phyloP scores from a whole-genome alignment of 2,329 filamentous ascomycete species.

The Trichoderma gracile region DNA sequence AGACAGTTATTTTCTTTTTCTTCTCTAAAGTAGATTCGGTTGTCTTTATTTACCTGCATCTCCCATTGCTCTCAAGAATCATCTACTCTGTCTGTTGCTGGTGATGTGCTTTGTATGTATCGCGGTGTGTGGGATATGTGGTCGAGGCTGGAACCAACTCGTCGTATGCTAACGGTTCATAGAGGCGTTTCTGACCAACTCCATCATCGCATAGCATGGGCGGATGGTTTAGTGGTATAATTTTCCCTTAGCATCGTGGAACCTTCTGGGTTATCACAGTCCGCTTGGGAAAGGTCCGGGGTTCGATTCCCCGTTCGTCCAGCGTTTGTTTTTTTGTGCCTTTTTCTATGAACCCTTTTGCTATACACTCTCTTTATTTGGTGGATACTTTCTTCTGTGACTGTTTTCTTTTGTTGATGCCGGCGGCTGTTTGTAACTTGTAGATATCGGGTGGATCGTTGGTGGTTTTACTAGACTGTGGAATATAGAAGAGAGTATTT shows the following conservation, averaged over 20 bases:
- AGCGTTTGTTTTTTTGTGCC: background rate
- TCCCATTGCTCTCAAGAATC: constrained; percentile 6
- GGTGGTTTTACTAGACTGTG: background rate
- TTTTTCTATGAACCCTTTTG: background rate
- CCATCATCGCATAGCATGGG: background rate
- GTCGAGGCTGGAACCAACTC: background rate
- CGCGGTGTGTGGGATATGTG: background rate
- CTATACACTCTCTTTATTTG: background rate
- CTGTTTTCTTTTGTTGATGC: background rate
- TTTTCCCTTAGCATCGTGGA: constrained; percentile 26
- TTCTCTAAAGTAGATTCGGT: constrained; percentile 19
- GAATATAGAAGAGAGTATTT: background rate
- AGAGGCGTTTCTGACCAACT: background rate
- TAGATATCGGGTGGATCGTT: background rate
- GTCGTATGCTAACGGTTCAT: background rate
- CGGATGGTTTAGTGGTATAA: constrained; percentile 27
- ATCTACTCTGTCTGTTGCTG: background rate
- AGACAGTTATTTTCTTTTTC: constrained; percentile 20
- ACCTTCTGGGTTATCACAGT: background rate
- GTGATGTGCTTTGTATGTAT: constrained; percentile 5
- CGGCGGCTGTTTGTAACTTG: background rate
- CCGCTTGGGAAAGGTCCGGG: constrained; percentile 28
- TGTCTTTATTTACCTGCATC: constrained; percentile 18
- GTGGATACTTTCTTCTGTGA: too few relatives aligned
- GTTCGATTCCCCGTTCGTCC: constrained; percentile 29